Conservation (phyloP, 2,329 filamentous ascomycete genomes). For the Gaeumannomyces tritici region DNA sequence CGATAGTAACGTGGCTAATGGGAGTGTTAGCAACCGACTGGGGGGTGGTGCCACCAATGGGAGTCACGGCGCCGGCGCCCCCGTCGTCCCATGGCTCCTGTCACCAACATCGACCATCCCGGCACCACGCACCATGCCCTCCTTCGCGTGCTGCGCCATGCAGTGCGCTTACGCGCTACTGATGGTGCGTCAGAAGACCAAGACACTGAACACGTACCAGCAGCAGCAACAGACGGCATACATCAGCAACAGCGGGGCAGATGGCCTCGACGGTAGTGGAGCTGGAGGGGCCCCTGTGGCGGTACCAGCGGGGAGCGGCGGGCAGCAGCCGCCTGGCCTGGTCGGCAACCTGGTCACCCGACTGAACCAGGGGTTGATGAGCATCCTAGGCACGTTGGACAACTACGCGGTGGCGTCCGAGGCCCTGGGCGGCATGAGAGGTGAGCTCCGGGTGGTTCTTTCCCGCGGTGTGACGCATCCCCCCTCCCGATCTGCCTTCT, state of each 20-base stretch:
- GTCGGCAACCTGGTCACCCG: conserved; percentile 25
- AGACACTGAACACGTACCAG: conserved; percentile 22
- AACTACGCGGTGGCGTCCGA: conserved; percentile 35
- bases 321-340: conserved; percentile 5
- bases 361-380: conserved; percentile 30
- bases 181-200: conserved; percentile 31
- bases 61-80: conserved; percentile 7
- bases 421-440: conserved; percentile 34
- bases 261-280: conserved; percentile 9
- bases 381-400: conserved; percentile 28
- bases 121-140: conserved; percentile 33
- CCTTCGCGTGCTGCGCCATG: conserved; percentile 35
- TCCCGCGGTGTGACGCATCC: neutral
- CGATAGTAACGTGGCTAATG: neutral
- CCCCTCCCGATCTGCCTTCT: too few species aligned
- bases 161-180: conserved; percentile 33
- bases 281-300: neutral
- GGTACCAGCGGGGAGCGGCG: conserved; percentile 3
- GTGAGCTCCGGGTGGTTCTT: conserved; percentile 15
- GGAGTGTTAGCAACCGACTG: too few species aligned
- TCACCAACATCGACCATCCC: conserved; percentile 25
- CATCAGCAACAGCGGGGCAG: neutral
- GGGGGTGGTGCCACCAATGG: neutral
- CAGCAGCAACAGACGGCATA: conserved; percentile 9
- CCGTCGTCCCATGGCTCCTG: conserved; percentile 16